Conservation (phyloP, 805 yeast species). For the Cyberlindnera sargentensis region DNA sequence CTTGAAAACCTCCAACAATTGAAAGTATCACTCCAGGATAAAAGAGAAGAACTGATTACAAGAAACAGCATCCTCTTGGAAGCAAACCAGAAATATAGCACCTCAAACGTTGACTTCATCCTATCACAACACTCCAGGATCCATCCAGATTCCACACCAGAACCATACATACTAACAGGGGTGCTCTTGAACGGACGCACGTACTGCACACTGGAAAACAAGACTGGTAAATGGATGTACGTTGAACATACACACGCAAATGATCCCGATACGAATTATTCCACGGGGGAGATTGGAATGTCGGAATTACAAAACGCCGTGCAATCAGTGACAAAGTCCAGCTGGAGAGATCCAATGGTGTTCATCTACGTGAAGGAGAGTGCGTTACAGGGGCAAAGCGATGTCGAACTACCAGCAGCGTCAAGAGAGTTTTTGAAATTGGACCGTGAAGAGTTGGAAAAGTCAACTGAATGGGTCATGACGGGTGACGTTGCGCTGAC, state of each 20-base stretch:
- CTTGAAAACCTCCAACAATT: conserved; percentile 3
- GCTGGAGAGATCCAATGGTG: conserved; percentile 26
- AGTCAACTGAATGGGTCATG: neutral
- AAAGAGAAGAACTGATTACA: conserved; percentile 5
- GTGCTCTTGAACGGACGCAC: conserved; percentile 26
- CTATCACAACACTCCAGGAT: conserved; percentile 14
- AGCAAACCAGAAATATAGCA: conserved; percentile 12
- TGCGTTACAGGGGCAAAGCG: conserved; percentile 11
- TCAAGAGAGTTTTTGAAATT: conserved; percentile 25
- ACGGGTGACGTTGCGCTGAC: no score
- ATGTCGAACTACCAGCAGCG: conserved; percentile 16
- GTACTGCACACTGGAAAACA: conserved; percentile 25
- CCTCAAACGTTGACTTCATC: conserved; percentile 23
- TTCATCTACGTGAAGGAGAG: conserved; percentile 28
- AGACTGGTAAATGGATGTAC: conserved; percentile 25
- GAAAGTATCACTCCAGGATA: conserved; percentile 9
- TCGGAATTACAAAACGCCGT: conserved; percentile 19
- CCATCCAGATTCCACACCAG: conserved; percentile 12
- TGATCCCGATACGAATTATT: conserved; percentile 20
- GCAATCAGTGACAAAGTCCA: conserved; percentile 14
- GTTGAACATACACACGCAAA: conserved; percentile 24
- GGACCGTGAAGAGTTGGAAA: conserved; percentile 16
- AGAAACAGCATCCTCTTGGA: conserved; percentile 10
- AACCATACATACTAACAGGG: conserved; percentile 34
- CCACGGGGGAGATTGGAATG: conserved; percentile 15